Percentiles rank a stretch among this genome's conserved stretches.
These are phyloP conservation scores for Pythium chondricola DNA, from an alignment of 352 stramenopile species.

Conservation along the genomic window DNA sequence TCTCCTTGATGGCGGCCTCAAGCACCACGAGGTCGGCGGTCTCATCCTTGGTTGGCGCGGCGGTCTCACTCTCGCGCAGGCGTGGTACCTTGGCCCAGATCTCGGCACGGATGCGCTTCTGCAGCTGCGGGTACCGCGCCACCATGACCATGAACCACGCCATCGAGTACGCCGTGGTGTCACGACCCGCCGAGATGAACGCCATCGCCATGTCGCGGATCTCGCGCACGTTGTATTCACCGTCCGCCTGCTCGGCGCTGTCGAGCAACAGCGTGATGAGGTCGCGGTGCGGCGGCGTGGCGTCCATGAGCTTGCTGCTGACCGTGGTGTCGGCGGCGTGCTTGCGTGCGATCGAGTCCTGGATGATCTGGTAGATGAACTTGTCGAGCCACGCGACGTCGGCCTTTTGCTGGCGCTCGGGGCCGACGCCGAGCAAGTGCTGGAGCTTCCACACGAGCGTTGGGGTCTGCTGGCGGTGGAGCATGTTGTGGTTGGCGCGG, in stretches of 20 bases:
- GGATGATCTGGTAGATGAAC: constrained; percentile 15
- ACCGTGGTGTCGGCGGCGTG: neutral
- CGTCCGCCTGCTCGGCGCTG: neutral
- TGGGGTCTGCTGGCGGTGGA: constrained; percentile 12
- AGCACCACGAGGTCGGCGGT: constrained; percentile 54
- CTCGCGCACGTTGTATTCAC: neutral
- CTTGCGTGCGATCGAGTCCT: constrained; percentile 12
- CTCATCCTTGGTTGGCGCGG: constrained; percentile 30
- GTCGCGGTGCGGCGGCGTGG: constrained; percentile 9
- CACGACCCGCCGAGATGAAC: constrained; percentile 63
- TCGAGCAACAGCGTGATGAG: constrained; percentile 14
- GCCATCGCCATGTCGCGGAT: constrained; percentile 81
- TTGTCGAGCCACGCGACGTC: constrained; percentile 17
- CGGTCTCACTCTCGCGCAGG: constrained; percentile 19
- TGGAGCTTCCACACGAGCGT: constrained; percentile 40
- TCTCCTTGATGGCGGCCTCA: constrained; percentile 57
- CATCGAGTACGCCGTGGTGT: constrained; percentile 68
- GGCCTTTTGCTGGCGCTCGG: constrained; percentile 22
- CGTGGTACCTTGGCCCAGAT: constrained; percentile 29
- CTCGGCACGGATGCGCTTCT: constrained; percentile 44
- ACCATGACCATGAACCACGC: constrained; percentile 74
- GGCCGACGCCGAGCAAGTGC: constrained; percentile 23
- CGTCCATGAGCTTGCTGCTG: neutral
- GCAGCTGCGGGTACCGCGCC: constrained; percentile 40
- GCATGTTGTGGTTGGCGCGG: constrained; percentile 4